A percentile compares a stretch with the other conserved stretches of the same genome.
These are phyloP conservation scores for Elsinoe ampelina DNA, from an alignment of 2,329 filamentous ascomycete species.

Conservation along the genomic window DNA sequence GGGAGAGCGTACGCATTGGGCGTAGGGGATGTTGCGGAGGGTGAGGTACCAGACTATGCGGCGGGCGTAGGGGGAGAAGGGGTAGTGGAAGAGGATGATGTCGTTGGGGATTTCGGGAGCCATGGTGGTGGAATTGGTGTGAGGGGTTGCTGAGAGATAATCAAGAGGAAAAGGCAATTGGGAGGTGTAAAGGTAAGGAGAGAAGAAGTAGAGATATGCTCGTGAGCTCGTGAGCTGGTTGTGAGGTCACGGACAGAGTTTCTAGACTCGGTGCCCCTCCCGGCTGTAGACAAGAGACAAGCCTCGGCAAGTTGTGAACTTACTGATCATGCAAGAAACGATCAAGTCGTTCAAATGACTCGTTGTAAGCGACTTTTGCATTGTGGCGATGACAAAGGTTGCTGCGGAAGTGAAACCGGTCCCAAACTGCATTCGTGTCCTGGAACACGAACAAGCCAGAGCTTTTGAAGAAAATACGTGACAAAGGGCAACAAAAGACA, in stretches of 20 bases:
- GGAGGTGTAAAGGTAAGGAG: too few species aligned
- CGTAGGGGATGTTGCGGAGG: conserved; percentile 55
- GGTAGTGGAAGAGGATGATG: conserved; percentile 60
- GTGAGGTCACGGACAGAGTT: conserved; percentile 1
- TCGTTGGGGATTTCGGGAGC: conserved; percentile 26
- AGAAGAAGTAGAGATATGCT: not conserved
- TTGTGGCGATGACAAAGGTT: not conserved
- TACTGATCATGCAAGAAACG: not conserved
- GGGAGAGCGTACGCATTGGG: conserved; percentile 51
- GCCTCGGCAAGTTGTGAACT: conserved; percentile 4
- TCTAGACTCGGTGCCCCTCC: not conserved
- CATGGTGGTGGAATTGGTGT: conserved; percentile 18
- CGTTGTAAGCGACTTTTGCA: not conserved
- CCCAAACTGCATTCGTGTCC: not conserved
- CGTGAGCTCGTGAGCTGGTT: not conserved
- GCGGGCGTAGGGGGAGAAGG: conserved; percentile 54
- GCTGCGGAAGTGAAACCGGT: not conserved
- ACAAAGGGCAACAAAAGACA: not conserved
- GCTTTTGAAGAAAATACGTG: not conserved
- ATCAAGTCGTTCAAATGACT: not conserved
- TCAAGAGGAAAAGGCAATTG: not conserved
- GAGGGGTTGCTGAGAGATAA: not conserved
- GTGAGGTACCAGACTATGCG: conserved; percentile 59
- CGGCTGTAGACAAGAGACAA: not conserved
- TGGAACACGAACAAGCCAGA: not conserved